Evolutionary conservation across 106 monocot genomes (phyloP).

Genomic region (Allium sativum): DNA sequence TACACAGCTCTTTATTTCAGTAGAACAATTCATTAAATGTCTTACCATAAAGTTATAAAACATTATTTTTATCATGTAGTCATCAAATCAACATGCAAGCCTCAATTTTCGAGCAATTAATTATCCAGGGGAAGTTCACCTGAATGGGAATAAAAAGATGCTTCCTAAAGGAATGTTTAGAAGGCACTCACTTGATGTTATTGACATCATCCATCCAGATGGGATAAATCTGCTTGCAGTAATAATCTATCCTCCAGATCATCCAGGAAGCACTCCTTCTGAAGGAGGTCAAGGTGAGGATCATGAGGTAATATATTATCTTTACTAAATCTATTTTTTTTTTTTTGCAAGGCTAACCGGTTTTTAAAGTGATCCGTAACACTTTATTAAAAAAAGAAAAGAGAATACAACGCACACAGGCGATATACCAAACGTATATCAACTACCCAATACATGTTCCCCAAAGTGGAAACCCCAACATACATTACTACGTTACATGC

Average conservation of each 20-base stretch:
- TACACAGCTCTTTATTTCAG: too few relatives aligned
- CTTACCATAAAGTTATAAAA: too few relatives aligned
- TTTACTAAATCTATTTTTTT: too few relatives aligned
- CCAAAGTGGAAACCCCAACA: too few relatives aligned
- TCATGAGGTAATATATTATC: slow-evolving; percentile 99
- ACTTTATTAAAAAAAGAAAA: too few relatives aligned
- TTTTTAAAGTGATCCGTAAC: too few relatives aligned
- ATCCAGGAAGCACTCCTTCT: slow-evolving; percentile 85
- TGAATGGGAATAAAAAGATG: slow-evolving; percentile 75
- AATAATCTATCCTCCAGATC: slow-evolving; percentile 92
- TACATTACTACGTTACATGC: too few relatives aligned
- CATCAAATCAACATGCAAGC: slow-evolving; percentile 62
- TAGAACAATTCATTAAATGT: too few relatives aligned
- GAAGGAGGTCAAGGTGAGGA: slow-evolving; percentile 96
- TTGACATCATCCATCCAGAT: slow-evolving; percentile 72
- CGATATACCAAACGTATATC: too few relatives aligned
- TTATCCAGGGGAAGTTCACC: slow-evolving; percentile 80
- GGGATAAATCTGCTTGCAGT: slow-evolving; percentile 87
- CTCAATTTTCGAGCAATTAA: slow-evolving; percentile 97
- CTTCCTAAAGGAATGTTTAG: slow-evolving; percentile 93
- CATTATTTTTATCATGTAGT: slow-evolving; percentile 18
- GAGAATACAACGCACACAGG: too few relatives aligned
- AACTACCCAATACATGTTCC: too few relatives aligned
- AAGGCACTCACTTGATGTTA: slow-evolving; percentile 78
- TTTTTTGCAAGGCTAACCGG: too few relatives aligned